Evolutionary conservation across 202 grass and related monocot species (phyloP).

Genomic region (Schoenoplectus triqueter): DNA sequence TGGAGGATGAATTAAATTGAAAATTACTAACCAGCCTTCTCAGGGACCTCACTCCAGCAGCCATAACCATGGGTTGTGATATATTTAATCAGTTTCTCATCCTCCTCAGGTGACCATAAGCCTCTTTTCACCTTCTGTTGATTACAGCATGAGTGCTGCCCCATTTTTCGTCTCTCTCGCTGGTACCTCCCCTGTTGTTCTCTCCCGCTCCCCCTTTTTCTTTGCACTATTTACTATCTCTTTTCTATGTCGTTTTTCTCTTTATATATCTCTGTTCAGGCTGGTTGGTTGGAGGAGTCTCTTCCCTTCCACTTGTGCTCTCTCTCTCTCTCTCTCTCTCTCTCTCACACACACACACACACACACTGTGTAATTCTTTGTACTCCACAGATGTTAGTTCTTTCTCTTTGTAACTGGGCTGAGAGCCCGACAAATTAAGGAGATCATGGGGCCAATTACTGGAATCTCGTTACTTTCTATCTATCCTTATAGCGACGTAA

Average conservation of each 20-base stretch:
- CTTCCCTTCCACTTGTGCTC: neutral
- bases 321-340: slow-evolving; percentile 23
- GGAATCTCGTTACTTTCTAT: slow-evolving; percentile 60
- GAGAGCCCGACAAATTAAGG: slow-evolving; percentile 46
- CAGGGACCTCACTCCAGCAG: slow-evolving; percentile 97
- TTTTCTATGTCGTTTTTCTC: slow-evolving; percentile 31
- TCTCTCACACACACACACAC: slow-evolving; percentile 16
- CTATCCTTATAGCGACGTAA: slow-evolving; percentile 87
- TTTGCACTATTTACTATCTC: slow-evolving; percentile 10
- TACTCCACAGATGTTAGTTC: neutral
- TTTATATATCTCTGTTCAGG: neutral
- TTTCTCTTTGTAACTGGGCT: neutral
- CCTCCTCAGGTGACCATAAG: slow-evolving; percentile 97
- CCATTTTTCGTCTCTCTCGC: slow-evolving; percentile 51
- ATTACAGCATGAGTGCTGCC: slow-evolving; percentile 99
- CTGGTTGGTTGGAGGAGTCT: slow-evolving; percentile 30
- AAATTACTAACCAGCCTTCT: slow-evolving; percentile 72
- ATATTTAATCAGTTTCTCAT: slow-evolving; percentile 98
- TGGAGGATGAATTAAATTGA: neutral
- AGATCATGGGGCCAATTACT: slow-evolving; percentile 45
- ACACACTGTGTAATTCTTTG: slow-evolving; percentile 25
- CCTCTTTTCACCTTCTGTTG: slow-evolving; percentile 99
- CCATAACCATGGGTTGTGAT: slow-evolving; percentile 96
- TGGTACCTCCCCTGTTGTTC: neutral
- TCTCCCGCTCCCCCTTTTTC: neutral